Evolutionary conservation across 371 early-diverging fungal species (phyloP).

Genomic region (Coemansia sp.): DNA sequence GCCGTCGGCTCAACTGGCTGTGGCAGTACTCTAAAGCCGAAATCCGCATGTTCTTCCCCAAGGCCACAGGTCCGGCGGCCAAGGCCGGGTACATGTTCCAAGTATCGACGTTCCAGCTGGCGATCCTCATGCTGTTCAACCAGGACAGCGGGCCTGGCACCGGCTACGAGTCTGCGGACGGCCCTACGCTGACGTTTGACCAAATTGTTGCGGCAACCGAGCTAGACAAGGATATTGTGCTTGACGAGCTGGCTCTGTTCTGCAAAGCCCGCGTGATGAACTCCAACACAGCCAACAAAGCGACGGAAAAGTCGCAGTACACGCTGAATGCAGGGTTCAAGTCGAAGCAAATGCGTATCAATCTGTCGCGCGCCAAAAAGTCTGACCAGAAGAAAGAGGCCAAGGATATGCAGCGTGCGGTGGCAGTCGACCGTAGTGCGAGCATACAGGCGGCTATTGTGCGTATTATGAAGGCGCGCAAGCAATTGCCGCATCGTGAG

Average conservation of each 20-base stretch:
- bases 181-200: slow-evolving; percentile 36
- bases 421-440: slow-evolving; percentile 86
- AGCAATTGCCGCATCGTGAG: slow-evolving; percentile 81
- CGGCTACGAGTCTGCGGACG: slow-evolving; percentile 34
- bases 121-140: slow-evolving; percentile 77
- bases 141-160: slow-evolving; percentile 47
- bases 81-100: slow-evolving; percentile 49
- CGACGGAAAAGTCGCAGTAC: slow-evolving; percentile 55
- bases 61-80: slow-evolving; percentile 53
- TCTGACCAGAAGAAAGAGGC: slow-evolving; percentile 84
- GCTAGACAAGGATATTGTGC: slow-evolving; percentile 66
- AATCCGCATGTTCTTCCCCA: slow-evolving; percentile 77
- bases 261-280: slow-evolving; percentile 75
- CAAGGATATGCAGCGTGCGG: slow-evolving; percentile 84
- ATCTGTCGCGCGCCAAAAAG: slow-evolving; percentile 78
- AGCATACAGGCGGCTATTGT: slow-evolving; percentile 97
- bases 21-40: slow-evolving; percentile 88
- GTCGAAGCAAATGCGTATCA: slow-evolving; percentile 83
- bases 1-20: slow-evolving; percentile 90
- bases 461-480: slow-evolving; percentile 95
- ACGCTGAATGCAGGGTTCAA: slow-evolving; percentile 84
- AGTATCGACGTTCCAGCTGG: slow-evolving; percentile 89
- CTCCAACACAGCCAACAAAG: slow-evolving; percentile 52
- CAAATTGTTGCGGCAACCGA: slow-evolving; percentile 59
- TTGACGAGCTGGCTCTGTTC: slow-evolving; percentile 71